Percentiles rank a stretch among this genome's conserved stretches.
Evolutionary conservation across 768 basidiomycete species (phyloP).

Genomic region (Mycena rosella): DNA sequence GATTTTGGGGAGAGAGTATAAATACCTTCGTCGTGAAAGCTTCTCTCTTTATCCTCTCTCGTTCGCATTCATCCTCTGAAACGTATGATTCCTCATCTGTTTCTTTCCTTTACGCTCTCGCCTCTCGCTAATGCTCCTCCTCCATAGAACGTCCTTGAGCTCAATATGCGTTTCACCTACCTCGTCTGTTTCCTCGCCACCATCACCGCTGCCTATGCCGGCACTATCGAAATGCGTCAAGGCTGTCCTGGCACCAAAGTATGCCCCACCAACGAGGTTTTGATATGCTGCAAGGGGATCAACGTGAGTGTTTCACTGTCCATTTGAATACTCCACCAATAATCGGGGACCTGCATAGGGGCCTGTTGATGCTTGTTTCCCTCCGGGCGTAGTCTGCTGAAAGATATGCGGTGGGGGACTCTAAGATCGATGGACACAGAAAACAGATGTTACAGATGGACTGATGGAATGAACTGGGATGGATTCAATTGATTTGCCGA

Average conservation of each 20-base stretch:
- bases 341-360: slow-evolving; percentile 16
- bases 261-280: slow-evolving; percentile 15
- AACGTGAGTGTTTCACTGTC: slow-evolving; percentile 15
- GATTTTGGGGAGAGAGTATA: slow-evolving; percentile 11
- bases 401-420: slow-evolving; percentile 11
- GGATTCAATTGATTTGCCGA: slow-evolving; percentile 12
- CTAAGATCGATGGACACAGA: slow-evolving; percentile 12
- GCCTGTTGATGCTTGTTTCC: slow-evolving; percentile 21
- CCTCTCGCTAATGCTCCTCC: slow-evolving; percentile 14
- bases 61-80: slow-evolving; percentile 3
- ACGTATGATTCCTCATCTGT: slow-evolving; percentile 8
- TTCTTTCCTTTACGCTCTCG: slow-evolving; percentile 11
- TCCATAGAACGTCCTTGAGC: slow-evolving; percentile 17
- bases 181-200: slow-evolving; percentile 10
- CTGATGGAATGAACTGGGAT: slow-evolving; percentile 12
- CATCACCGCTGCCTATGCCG: slow-evolving; percentile 15
- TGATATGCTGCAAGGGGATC: slow-evolving; percentile 21
- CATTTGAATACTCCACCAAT: slow-evolving; percentile 11
- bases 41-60: slow-evolving; percentile 8
- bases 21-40: slow-evolving; percentile 5
- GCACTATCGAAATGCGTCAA: slow-evolving; percentile 21
- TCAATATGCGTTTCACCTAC: slow-evolving; percentile 21
- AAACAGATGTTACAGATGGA: slow-evolving; percentile 10
- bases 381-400: slow-evolving; percentile 18
- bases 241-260: slow-evolving; percentile 22